These are phyloP conservation scores for Eucalyptus coolabah DNA, from an alignment of 345 rosid species.

Conservation along the genomic window DNA sequence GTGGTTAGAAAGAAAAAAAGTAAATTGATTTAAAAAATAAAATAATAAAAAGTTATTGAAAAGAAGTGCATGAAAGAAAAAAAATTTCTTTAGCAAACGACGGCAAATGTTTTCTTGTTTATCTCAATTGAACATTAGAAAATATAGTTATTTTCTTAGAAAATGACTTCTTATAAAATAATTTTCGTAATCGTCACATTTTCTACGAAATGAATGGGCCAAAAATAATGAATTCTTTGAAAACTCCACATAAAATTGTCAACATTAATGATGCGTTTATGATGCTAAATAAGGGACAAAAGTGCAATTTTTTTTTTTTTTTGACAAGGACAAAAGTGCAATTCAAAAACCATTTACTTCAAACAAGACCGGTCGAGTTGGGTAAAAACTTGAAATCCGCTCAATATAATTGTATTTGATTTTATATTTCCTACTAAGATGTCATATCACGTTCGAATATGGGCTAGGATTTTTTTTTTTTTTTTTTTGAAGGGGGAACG, in stretches of 20 bases:
- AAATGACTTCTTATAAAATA: fast-evolving
- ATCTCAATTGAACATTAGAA: fast-evolving
- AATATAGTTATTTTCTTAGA: too few relatives aligned
- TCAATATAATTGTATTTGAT: not conserved
- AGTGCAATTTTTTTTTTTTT: not conserved
- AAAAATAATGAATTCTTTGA: fast-evolving
- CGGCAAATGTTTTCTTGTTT: fast-evolving
- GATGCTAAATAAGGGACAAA: not conserved
- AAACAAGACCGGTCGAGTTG: not conserved
- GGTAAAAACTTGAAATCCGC: not conserved
- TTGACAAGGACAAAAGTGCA: not conserved
- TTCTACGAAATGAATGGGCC: fast-evolving
- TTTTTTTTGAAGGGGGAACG: too few relatives aligned
- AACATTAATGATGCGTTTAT: not conserved
- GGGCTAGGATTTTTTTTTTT: not conserved
- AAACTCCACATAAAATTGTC: not conserved
- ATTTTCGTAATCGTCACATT: fast-evolving
- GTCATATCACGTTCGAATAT: not conserved
- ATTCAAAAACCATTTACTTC: not conserved
- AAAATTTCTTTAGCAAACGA: fast-evolving
- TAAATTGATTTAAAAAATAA: too few relatives aligned
- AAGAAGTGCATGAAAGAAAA: too few relatives aligned
- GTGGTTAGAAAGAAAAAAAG: too few relatives aligned
- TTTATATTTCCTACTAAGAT: not conserved
- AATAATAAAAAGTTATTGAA: too few relatives aligned